phyloP scores from a whole-genome alignment of 176 grass and related monocot species.

The Poa annua region DNA sequence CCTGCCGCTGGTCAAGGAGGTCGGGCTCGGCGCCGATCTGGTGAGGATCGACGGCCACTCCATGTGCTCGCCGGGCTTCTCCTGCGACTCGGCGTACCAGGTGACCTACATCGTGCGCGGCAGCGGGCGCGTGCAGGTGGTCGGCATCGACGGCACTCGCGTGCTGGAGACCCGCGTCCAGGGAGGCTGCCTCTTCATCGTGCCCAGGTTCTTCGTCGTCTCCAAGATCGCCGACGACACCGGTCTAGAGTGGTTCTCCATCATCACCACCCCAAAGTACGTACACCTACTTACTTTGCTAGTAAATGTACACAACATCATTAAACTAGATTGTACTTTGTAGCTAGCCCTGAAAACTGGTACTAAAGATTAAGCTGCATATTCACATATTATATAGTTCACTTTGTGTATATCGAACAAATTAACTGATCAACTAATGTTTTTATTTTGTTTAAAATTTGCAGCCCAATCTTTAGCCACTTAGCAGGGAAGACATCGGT shows the following conservation, averaged over 20 bases:
- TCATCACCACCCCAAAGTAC: neutral
- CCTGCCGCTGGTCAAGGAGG: neutral
- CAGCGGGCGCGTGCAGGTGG: neutral
- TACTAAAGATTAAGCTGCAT: too few species aligned
- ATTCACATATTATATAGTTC: neutral
- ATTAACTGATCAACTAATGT: too few species aligned
- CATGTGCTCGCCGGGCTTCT: conserved; percentile 7
- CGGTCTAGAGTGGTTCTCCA: conserved; percentile 1
- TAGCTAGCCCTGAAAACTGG: too few species aligned
- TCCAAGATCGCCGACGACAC: neutral
- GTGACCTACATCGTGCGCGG: neutral
- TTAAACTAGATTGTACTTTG: too few species aligned
- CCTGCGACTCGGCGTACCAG: neutral
- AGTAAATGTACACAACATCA: too few species aligned
- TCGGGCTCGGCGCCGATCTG: neutral
- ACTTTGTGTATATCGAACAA: too few species aligned
- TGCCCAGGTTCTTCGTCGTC: conserved; percentile 13
- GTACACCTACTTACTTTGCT: neutral
- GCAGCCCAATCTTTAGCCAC: conserved; percentile 10
- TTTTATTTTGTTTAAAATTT: neutral
- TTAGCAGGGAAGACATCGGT: neutral
- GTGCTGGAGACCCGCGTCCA: neutral
- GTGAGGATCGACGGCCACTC: neutral
- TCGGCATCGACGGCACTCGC: neutral
- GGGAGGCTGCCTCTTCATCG: neutral